Conservation (phyloP, 1,284 basidiomycete species). For the Tilletia caries region DNA sequence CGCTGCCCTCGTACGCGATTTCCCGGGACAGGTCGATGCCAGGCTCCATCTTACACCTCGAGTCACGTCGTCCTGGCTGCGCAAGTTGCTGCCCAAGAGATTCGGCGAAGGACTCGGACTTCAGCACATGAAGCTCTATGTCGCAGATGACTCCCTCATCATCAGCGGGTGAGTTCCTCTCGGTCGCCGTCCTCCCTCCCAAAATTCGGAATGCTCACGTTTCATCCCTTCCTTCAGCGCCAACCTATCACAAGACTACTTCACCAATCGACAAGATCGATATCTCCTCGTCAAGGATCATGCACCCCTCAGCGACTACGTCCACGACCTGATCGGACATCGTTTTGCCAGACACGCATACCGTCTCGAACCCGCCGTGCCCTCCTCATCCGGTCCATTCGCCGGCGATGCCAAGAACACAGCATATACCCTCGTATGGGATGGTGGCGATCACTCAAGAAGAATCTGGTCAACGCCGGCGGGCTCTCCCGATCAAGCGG, state of each 20-base stretch:
- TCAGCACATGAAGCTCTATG: slow-evolving; percentile 96
- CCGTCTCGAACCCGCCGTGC: slow-evolving; percentile 23
- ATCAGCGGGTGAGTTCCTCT: slow-evolving; percentile 74
- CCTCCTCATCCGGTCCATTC: not conserved
- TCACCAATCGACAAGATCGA: slow-evolving; percentile 88
- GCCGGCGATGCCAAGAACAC: slow-evolving; percentile 8
- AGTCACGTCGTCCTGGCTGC: slow-evolving; percentile 66
- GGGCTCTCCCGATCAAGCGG: no score
- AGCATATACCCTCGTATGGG: slow-evolving; percentile 38
- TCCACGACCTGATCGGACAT: slow-evolving; percentile 68
- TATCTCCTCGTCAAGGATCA: slow-evolving; percentile 75
- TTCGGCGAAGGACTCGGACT: slow-evolving; percentile 98
- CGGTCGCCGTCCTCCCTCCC: not conserved
- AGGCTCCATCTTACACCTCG: slow-evolving; percentile 74
- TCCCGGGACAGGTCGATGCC: slow-evolving; percentile 73
- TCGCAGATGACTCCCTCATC: slow-evolving; percentile 84
- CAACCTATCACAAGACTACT: slow-evolving; percentile 92
- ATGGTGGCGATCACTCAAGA: slow-evolving; percentile 27
- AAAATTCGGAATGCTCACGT: not conserved
- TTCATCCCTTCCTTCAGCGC: slow-evolving; percentile 62
- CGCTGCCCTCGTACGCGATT: slow-evolving; percentile 52
- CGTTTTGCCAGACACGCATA: slow-evolving; percentile 74
- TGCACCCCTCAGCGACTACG: slow-evolving; percentile 71
- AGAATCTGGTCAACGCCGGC: not conserved
- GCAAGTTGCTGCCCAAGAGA: slow-evolving; percentile 76